Conservation (phyloP, 148 eudicot genomes). For the Cornus florida region DNA sequence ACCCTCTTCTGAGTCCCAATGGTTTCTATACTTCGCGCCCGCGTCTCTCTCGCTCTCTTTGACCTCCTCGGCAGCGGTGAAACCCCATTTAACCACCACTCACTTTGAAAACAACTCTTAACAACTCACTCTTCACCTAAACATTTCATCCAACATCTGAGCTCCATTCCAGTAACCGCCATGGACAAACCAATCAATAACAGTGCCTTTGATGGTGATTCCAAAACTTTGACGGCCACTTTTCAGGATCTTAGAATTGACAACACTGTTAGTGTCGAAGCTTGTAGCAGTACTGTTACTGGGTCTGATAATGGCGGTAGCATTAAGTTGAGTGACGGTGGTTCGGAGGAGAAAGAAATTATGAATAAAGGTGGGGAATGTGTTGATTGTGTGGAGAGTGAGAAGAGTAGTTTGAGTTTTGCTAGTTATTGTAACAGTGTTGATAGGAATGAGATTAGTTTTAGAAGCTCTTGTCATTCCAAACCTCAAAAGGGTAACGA, state of each 20-base stretch:
- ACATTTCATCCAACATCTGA: constrained; percentile 45
- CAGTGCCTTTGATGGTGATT: constrained; percentile 13
- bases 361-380: constrained; percentile 22
- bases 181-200: constrained; percentile 28
- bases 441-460: constrained; percentile 45
- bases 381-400: constrained; percentile 34
- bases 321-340: constrained; percentile 24
- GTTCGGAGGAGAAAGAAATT: constrained; percentile 14
- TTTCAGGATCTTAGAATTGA: constrained; percentile 40
- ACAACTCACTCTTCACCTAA: constrained; percentile 10
- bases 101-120: background rate
- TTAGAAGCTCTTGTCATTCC: constrained; percentile 37
- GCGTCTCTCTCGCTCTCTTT: constrained; percentile 45
- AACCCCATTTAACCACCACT: constrained; percentile 5
- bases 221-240: constrained; percentile 19
- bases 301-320: constrained; percentile 23
- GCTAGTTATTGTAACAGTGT: constrained; percentile 29
- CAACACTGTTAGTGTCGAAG: constrained; percentile 16
- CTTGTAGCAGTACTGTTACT: constrained; percentile 27
- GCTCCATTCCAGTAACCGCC: background rate
- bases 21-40: constrained; percentile 17
- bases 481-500: constrained; percentile 87
- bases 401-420: constrained; percentile 54
- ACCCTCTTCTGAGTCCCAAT: constrained; percentile 15
- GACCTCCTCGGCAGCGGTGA: constrained; percentile 52